phyloP scores from a whole-genome alignment of 2,329 filamentous ascomycete genomes.

The Cytospora paraplurivora region DNA sequence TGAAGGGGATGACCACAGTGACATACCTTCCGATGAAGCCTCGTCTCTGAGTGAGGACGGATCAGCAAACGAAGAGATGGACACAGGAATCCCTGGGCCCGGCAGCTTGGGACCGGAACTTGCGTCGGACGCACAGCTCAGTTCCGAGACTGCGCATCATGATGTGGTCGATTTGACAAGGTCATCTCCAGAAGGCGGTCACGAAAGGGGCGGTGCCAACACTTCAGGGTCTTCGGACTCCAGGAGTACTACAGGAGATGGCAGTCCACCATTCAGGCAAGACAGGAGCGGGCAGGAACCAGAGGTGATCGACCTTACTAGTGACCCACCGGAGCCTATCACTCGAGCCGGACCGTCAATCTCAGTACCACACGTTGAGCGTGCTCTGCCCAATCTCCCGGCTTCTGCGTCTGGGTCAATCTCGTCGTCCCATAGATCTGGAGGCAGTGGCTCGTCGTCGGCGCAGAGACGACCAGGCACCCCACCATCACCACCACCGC shows the following conservation, averaged over 20 bases:
- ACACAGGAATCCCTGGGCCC: background rate
- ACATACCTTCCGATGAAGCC: conserved; percentile 10
- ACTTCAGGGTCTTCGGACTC: background rate
- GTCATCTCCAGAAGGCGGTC: conserved; percentile 4
- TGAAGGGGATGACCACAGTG: conserved; percentile 13
- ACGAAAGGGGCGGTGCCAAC: background rate
- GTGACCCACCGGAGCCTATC: conserved; percentile 12
- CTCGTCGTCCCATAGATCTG: conserved; percentile 2
- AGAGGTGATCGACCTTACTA: conserved; percentile 29
- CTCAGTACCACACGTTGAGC: conserved; percentile 19
- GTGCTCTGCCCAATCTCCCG: conserved; percentile 23
- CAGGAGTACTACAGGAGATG: conserved; percentile 5
- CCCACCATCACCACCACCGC: conserved; percentile 27
- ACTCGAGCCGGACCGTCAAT: conserved; percentile 6
- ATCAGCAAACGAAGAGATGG: background rate
- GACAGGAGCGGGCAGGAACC: background rate
- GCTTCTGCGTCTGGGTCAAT: conserved; percentile 9
- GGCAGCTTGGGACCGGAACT: background rate
- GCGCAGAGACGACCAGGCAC: conserved; percentile 24
- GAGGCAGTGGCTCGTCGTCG: conserved; percentile 15
- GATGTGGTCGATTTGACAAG: conserved; percentile 23
- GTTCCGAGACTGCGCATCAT: background rate
- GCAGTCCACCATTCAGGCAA: background rate
- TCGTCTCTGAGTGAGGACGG: conserved; percentile 22
- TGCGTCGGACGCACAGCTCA: conserved; percentile 8